Evolutionary conservation across 1,284 basidiomycete genomes (phyloP), one percentile per base, ranked within the genome.

Genomic region (Vanrija humicola): DNA sequence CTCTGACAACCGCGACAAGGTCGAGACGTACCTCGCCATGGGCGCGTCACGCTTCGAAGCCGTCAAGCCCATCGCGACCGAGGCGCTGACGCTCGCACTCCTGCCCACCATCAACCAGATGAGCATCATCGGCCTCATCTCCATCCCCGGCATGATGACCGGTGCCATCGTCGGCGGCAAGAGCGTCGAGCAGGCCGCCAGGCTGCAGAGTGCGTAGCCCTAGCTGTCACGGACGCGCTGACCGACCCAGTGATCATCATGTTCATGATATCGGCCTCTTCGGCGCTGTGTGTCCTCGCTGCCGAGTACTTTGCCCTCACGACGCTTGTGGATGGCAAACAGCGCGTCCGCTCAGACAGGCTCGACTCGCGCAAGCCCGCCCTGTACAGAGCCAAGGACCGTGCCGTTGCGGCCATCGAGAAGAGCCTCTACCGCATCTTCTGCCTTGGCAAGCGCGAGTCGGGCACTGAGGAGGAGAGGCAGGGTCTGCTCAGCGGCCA

Each of bases 151-250:
- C 1, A 90, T 90, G 87, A 90, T 92, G 88, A 90, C 88, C 0
- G 89, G 90, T 64, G 88, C 89, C 1, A 87, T 92, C 60, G 83
- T 92, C 16, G 90, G 88, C 21, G 90, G 89, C 0, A 83, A 87
- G 34, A 85, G 85, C 28, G 88, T 92, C 48, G 82, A 88, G 46
- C 88, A 90, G 74, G 90, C 90, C 0, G 88, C 88, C 1, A 83
- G 85, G 49, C 76, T 92, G 10, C 90, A 92, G 68, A 90, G 77
- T 79, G 57, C 59, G 77, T 68, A 1, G 12, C 23, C 2, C 3
- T 6, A n/a, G 26, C 34, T n/a, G 38, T 6, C 7, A 6, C n/a
- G 18, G 28, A 28, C 5, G 16, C n/a, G 29, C 26, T 52, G 43
- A 15, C 25, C 43, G 18, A 14, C 19, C 3, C 50, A 78, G 77